Conservation (phyloP, 306 rosid genomes). For the Corylus heterophylla region DNA sequence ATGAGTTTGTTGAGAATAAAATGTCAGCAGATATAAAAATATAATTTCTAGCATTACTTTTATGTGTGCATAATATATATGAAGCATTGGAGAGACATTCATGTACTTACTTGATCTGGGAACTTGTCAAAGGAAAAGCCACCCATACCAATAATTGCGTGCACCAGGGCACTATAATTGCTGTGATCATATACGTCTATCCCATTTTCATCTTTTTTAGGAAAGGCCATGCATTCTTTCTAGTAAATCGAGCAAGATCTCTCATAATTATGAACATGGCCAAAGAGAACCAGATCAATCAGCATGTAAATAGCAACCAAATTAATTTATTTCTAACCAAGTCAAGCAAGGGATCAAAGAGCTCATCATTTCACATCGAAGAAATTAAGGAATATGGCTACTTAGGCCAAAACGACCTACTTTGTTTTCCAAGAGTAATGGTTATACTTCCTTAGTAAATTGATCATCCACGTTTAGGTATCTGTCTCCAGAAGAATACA, state of each 20-base stretch:
- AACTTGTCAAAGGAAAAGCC: slow-evolving; percentile 75
- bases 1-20: too few species aligned
- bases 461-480: slow-evolving; percentile 6
- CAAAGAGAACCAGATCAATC: slow-evolving; percentile 81
- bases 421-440: slow-evolving; percentile 58
- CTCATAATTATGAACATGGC: slow-evolving; percentile 88
- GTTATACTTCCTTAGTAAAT: slow-evolving; percentile 57
- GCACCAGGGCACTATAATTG: slow-evolving; percentile 81
- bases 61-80: neutral
- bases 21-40: too few species aligned
- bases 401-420: slow-evolving; percentile 22
- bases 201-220: slow-evolving; percentile 56
- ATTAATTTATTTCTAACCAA: too few species aligned
- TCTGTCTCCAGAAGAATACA: slow-evolving; percentile 57
- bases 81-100: slow-evolving; percentile 1
- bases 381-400: neutral
- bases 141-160: slow-evolving; percentile 83
- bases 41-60: too few species aligned
- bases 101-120: slow-evolving; percentile 37
- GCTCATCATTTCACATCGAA: neutral
- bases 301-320: slow-evolving; percentile 19
- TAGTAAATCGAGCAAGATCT: slow-evolving; percentile 69
- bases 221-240: slow-evolving; percentile 53
- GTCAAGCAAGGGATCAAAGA: too few species aligned
- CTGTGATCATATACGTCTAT: slow-evolving; percentile 64